A percentile compares a stretch with the other conserved stretches of the same genome.
phyloP scores from a whole-genome alignment of 345 rosid species.

The Hirschfeldia incana region DNA sequence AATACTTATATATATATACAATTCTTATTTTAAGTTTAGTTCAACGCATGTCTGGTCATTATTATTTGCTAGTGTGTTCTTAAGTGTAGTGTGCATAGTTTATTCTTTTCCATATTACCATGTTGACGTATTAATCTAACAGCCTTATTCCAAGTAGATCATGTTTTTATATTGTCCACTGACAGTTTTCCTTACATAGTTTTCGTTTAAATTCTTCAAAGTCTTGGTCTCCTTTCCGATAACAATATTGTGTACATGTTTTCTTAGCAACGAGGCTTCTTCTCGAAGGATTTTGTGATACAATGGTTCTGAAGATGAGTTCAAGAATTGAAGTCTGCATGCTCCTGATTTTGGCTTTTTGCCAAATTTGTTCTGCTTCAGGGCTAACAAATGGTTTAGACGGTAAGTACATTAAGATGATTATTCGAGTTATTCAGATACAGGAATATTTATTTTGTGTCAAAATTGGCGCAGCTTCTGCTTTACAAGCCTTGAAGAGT shows the following conservation, averaged over 20 bases:
- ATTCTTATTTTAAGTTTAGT: too few relatives aligned
- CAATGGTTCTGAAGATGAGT: constrained; percentile 37
- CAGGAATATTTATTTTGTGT: not conserved
- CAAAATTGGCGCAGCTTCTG: constrained; percentile 43
- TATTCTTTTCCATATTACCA: constrained; percentile 15
- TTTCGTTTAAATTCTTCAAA: constrained; percentile 10
- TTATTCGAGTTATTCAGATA: not conserved
- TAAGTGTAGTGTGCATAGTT: constrained; percentile 26
- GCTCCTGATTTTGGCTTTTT: constrained; percentile 30
- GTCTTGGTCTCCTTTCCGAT: constrained; percentile 8
- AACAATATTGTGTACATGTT: constrained; percentile 26
- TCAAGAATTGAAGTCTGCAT: constrained; percentile 36
- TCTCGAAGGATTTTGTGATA: not conserved
- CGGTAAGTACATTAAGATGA: constrained; percentile 10
- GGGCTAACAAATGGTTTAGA: constrained; percentile 20
- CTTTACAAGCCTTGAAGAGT: constrained; percentile 42
- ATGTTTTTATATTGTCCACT: constrained; percentile 15
- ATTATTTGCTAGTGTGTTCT: not conserved
- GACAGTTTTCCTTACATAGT: not conserved
- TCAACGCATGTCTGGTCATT: not conserved
- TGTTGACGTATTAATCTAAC: not conserved
- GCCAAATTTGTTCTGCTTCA: constrained; percentile 17
- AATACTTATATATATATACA: too few relatives aligned
- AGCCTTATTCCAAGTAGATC: constrained; percentile 19
- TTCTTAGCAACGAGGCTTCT: not conserved